Conservation (phyloP, 257 asterid species). For the Salvia splendens region DNA sequence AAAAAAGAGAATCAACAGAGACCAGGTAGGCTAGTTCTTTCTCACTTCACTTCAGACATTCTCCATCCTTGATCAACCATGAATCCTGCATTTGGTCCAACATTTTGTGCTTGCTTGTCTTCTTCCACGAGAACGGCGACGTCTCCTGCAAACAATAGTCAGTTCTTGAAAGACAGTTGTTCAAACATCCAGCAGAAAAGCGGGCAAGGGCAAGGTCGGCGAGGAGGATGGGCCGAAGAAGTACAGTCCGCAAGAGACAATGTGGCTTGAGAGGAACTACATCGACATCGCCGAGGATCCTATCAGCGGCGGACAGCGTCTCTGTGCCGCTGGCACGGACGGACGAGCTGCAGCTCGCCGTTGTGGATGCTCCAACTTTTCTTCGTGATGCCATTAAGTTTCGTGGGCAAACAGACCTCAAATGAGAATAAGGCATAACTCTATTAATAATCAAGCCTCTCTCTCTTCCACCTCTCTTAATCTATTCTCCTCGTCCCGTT, state of each 20-base stretch:
- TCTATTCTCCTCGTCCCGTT: conserved; percentile 77
- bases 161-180: neutral
- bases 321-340: too few species aligned
- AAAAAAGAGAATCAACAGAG: neutral
- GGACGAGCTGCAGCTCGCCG: too few species aligned
- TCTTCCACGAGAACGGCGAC: too few species aligned
- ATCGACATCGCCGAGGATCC: too few species aligned
- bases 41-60: neutral
- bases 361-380: too few species aligned
- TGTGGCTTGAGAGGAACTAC: too few species aligned
- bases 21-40: neutral
- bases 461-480: conserved; percentile 67
- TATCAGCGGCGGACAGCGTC: too few species aligned
- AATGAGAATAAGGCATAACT: conserved; percentile 89
- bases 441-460: conserved; percentile 70
- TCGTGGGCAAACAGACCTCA: conserved; percentile 67
- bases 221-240: too few species aligned
- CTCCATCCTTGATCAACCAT: neutral
- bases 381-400: too few species aligned
- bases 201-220: too few species aligned
- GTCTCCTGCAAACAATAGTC: conserved; percentile 9
- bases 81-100: neutral
- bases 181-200: neutral
- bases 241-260: too few species aligned
- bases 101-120: too few species aligned